Evolutionary conservation across 352 stramenopile genomes (phyloP).

Genomic region (Globisporangium takayamanum): DNA sequence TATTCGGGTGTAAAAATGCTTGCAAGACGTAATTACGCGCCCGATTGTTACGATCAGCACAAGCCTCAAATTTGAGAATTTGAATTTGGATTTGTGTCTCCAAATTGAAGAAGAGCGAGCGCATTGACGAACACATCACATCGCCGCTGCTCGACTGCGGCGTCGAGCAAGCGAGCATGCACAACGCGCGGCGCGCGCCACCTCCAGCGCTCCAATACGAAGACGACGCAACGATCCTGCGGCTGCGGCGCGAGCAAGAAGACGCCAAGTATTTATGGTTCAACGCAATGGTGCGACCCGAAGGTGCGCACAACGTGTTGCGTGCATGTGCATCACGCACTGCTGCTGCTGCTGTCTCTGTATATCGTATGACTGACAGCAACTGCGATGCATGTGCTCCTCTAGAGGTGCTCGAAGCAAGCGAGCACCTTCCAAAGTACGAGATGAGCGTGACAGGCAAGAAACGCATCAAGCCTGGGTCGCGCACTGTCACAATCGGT

Average conservation of each 20-base stretch:
- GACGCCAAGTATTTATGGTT: conserved; percentile 57
- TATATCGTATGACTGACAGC: background rate
- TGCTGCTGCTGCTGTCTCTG: background rate
- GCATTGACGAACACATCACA: background rate
- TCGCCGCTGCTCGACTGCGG: background rate
- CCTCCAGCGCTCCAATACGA: conserved; percentile 20
- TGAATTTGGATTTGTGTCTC: background rate
- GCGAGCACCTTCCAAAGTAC: conserved; percentile 56
- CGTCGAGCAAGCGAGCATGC: conserved; percentile 2
- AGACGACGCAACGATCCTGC: conserved; percentile 11
- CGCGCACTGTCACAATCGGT: conserved; percentile 43
- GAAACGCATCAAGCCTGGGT: conserved; percentile 66
- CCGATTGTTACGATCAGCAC: background rate
- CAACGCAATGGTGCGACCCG: conserved; percentile 41
- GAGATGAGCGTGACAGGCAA: conserved; percentile 69
- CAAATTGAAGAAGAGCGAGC: background rate
- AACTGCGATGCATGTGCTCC: background rate
- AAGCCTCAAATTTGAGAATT: conserved; percentile 1
- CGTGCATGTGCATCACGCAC: background rate
- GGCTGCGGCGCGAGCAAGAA: conserved; percentile 11
- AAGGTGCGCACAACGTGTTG: conserved; percentile 26
- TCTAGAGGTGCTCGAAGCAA: conserved; percentile 74
- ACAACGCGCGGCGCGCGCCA: background rate
- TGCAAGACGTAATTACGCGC: background rate
- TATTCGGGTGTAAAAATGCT: background rate